A percentile compares a stretch with the other conserved stretches of the same genome.
Conservation (phyloP, 495 filamentous ascomycete genomes). For the Neurospora africana region DNA sequence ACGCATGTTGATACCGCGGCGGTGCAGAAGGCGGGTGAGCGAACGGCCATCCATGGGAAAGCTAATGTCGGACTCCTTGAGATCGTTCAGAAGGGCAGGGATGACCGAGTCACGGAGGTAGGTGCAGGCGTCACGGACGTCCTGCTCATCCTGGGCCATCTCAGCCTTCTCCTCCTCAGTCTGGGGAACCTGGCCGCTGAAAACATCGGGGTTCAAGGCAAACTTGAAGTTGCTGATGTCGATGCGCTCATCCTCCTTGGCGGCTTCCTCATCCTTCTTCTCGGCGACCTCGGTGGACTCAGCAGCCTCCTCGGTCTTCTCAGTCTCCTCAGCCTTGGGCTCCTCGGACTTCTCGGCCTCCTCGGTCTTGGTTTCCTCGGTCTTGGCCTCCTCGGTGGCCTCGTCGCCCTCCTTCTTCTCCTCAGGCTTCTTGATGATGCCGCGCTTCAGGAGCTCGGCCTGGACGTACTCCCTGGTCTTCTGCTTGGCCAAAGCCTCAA, state of each 20-base stretch:
- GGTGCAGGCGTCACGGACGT: constrained; percentile 74
- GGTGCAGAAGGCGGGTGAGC: constrained; percentile 80
- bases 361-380: constrained; percentile 12
- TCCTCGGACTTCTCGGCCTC: constrained; percentile 20
- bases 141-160: constrained; percentile 75
- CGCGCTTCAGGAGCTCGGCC: constrained; percentile 54
- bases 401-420: constrained; percentile 13
- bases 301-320: constrained; percentile 12
- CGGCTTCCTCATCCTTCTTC: constrained; percentile 21
- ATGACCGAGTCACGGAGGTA: constrained; percentile 66
- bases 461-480: constrained; percentile 84
- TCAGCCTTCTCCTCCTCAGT: constrained; percentile 82
- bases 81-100: constrained; percentile 62
- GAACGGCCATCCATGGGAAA: constrained; percentile 98
- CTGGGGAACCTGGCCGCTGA: constrained; percentile 83
- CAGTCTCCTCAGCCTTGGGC: constrained; percentile 15
- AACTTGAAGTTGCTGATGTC: constrained; percentile 83
- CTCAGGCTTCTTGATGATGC: constrained; percentile 21
- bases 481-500: constrained; percentile 69
- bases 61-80: constrained; percentile 84
- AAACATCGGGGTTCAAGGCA: constrained; percentile 88
- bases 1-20: constrained; percentile 92
- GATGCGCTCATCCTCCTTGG: constrained; percentile 42
- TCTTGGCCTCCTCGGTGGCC: constrained; percentile 16
- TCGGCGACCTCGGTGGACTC: constrained; percentile 16